Evolutionary conservation across 2,329 filamentous ascomycete genomes (phyloP).

Genomic region (Neofusicoccum kwambonambiense): DNA sequence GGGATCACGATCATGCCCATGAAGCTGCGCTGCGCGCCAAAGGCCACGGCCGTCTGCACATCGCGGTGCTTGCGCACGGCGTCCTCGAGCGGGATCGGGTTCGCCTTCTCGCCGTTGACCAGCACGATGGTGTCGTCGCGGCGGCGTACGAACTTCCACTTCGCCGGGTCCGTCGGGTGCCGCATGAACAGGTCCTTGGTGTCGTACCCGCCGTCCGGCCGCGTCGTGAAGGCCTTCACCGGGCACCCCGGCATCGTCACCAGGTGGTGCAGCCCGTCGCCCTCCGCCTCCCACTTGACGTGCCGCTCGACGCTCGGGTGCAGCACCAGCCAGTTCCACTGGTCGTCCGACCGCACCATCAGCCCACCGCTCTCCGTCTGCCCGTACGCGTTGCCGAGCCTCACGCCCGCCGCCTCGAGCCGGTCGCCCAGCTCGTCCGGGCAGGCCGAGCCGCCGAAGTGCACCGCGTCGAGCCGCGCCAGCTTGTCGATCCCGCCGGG

Average conservation of each 20-base stretch:
- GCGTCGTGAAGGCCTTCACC: constrained; percentile 32
- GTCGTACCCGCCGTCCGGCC: constrained; percentile 45
- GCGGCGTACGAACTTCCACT: background rate
- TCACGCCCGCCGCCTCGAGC: background rate
- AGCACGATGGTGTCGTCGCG: constrained; percentile 12
- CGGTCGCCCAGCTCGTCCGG: background rate
- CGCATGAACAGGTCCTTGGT: constrained; percentile 33
- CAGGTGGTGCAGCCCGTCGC: background rate
- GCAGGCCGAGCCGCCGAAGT: background rate
- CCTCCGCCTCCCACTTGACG: background rate
- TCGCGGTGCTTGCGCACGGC: background rate
- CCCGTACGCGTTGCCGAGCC: background rate
- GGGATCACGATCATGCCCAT: constrained; percentile 3
- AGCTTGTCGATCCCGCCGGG: background rate
- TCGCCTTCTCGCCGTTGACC: constrained; percentile 11
- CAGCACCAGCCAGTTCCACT: constrained; percentile 59
- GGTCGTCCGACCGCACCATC: constrained; percentile 59
- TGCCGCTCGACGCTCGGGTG: constrained; percentile 40
- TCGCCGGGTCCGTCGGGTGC: background rate
- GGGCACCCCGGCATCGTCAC: constrained; percentile 33
- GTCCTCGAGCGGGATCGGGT: constrained; percentile 6
- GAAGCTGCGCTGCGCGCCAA: constrained; percentile 40
- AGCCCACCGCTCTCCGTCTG: constrained; percentile 60
- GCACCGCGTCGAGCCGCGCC: background rate
- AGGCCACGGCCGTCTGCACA: constrained; percentile 58